Evolutionary conservation across 805 yeast species (phyloP), one percentile per base, ranked within the genome.

Genomic region (Vanderwaltozyma polyspora): DNA sequence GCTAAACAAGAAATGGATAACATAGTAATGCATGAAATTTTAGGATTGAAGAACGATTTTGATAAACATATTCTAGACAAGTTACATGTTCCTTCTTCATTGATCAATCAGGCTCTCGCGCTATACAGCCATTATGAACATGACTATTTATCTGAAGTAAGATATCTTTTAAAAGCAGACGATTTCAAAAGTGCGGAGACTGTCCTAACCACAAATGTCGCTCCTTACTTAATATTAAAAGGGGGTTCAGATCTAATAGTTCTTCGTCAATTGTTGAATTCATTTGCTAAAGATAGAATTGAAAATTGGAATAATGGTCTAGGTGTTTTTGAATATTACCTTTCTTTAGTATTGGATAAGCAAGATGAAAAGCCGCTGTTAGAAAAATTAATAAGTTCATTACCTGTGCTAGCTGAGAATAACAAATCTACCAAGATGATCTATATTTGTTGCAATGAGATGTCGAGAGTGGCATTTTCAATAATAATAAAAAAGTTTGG

Each of bases 111-210:
- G 40, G 72, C 86, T 0, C 62, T 74, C 24, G 87, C 95, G 0
- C 59, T 71, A 15, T 57, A 66, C 25, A 72, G 73, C 39, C 67
- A 68, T 32, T 60, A 64, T 28, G 38, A 48, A 7, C 74, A 70
- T 3, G 69, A 79, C 32, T 68, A 63, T 43, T 64, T 76, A 59
- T 62, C 68, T 12, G 85, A 84, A 44, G 74, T 77, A 1, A 62
- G 67, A 30, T 72, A 77, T 19, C 67, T 79, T 30, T 57, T 84
- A 1, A 66, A 63, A 10, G 94, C 94, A 0, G 64, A 62, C 9
- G 53, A 68, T 32, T 72, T 71, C 62, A 63, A 57, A 0, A 75
- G 72, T 26, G 94, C 95, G 0, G 91, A 83, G 47, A 51, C 58
- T 2, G 59, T 73, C 1, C 57, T 83, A 4, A 45, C 76, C 7